Percentiles rank a stretch among this genome's conserved stretches.
phyloP scores from a whole-genome alignment of 1,284 basidiomycete species.

The Albatrellus sp. region DNA sequence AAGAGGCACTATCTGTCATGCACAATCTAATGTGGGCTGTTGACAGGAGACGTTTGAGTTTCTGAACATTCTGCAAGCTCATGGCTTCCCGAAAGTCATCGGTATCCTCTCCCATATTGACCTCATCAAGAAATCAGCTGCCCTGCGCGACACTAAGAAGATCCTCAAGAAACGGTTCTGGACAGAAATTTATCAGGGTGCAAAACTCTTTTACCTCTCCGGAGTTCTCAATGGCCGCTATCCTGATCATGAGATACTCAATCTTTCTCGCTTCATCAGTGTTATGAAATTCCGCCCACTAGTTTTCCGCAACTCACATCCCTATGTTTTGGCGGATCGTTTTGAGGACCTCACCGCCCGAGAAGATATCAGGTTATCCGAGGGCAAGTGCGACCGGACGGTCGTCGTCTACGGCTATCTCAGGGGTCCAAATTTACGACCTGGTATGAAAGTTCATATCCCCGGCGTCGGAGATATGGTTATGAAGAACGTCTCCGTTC shows the following conservation, averaged over 20 bases:
- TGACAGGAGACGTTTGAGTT: slow-evolving; percentile 96
- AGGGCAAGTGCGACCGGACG: slow-evolving; percentile 83
- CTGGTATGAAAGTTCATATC: slow-evolving; percentile 82
- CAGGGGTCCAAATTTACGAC: slow-evolving; percentile 79
- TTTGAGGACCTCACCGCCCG: slow-evolving; percentile 91
- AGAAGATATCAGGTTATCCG: slow-evolving; percentile 64
- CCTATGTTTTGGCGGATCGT: slow-evolving; percentile 93
- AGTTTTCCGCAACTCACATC: slow-evolving; percentile 90
- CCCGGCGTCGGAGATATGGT: slow-evolving; percentile 88
- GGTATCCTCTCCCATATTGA: slow-evolving; percentile 95
- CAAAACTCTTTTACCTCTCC: slow-evolving; percentile 96
- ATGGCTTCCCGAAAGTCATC: slow-evolving; percentile 98
- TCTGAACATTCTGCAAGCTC: slow-evolving; percentile 91
- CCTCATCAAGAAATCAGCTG: slow-evolving; percentile 88
- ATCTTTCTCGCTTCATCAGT: slow-evolving; percentile 90
- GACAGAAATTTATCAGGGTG: slow-evolving; percentile 98
- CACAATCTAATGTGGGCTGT: not conserved
- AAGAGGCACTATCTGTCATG: not conserved
- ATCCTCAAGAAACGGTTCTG: slow-evolving; percentile 98
- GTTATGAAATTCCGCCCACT: slow-evolving; percentile 99
- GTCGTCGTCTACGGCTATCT: slow-evolving; percentile 95
- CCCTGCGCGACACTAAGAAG: slow-evolving; percentile 88
- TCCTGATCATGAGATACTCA: slow-evolving; percentile 93
- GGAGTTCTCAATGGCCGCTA: slow-evolving; percentile 98
- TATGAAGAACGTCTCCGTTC: slow-evolving; percentile 61